Conservation (phyloP, 768 basidiomycete species). For the Gautieria morchelliformis region DNA sequence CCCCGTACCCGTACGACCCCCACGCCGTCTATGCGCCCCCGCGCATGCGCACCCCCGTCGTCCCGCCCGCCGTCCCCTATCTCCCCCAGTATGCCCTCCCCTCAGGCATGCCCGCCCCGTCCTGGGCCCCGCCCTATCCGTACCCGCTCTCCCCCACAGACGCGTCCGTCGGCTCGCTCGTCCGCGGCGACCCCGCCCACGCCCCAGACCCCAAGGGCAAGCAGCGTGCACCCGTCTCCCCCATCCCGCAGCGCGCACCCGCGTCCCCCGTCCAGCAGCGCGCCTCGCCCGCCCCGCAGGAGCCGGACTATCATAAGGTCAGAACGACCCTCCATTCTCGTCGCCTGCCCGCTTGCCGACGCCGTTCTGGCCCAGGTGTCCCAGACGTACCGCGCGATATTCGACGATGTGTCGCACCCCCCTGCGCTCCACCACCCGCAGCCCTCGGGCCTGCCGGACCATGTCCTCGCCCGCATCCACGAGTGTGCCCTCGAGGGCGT, state of each 20-base stretch:
- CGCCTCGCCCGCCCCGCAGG: too few relatives aligned
- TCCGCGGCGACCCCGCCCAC: too few relatives aligned
- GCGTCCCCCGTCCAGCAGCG: too few relatives aligned
- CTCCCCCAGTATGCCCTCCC: constrained; percentile 8
- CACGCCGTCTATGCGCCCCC: constrained; percentile 16
- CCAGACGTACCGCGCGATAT: not conserved
- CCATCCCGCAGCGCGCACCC: too few relatives aligned
- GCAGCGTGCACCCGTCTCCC: too few relatives aligned
- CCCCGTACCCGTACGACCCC: not conserved
- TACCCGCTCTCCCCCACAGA: constrained; percentile 24
- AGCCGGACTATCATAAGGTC: constrained; percentile 7
- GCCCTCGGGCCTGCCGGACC: not conserved
- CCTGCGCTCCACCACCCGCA: not conserved
- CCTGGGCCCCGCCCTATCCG: constrained; percentile 58
- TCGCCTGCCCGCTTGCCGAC: not conserved
- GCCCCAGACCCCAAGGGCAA: constrained; percentile 1
- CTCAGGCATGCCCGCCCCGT: constrained; percentile 16
- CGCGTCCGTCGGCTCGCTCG: constrained; percentile 26
- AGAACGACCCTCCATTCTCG: not conserved
- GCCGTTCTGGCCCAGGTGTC: constrained; percentile 3
- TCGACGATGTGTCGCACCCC: not conserved
- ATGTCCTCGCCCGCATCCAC: not conserved
- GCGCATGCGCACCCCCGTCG: constrained; percentile 15
- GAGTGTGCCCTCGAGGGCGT: constrained; percentile 4
- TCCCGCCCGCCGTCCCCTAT: too few relatives aligned